A percentile compares a stretch with the other conserved stretches of the same genome.
Conservation (phyloP, 2,329 filamentous ascomycete genomes). For the Fusarium sp. region DNA sequence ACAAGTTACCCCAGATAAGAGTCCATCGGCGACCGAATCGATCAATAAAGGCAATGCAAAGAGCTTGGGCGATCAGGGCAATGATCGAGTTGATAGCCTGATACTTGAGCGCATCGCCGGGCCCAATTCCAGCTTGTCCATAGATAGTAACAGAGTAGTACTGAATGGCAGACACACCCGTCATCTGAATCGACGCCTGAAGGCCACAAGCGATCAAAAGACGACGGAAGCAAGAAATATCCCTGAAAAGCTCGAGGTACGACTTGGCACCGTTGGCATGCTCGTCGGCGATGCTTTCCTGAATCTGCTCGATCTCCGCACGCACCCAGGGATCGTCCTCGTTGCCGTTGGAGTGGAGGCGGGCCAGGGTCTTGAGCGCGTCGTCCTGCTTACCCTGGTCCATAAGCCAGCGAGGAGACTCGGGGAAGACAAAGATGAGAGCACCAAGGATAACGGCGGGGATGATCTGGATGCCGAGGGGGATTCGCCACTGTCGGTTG, state of each 20-base stretch:
- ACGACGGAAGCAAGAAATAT: conserved; percentile 72
- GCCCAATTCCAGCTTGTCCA: conserved; percentile 73
- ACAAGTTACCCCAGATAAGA: conserved; percentile 76
- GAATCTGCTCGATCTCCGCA: conserved; percentile 78
- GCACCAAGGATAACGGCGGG: conserved; percentile 72
- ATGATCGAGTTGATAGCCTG: conserved; percentile 80
- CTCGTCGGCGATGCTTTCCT: conserved; percentile 71
- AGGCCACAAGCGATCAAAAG: conserved; percentile 75
- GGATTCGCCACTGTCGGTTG: conserved; percentile 50
- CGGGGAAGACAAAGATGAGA: conserved; percentile 76
- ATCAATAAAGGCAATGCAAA: conserved; percentile 77
- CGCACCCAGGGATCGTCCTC: conserved; percentile 74
- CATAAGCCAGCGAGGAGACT: conserved; percentile 80
- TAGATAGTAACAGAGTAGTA: conserved; percentile 79
- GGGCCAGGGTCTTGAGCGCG: conserved; percentile 73
- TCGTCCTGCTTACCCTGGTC: conserved; percentile 73
- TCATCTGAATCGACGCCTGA: conserved; percentile 81
- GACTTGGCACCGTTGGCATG: conserved; percentile 76
- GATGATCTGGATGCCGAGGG: conserved; percentile 75
- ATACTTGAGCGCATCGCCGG: conserved; percentile 74
- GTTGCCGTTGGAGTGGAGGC: conserved; percentile 76
- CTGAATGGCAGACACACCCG: conserved; percentile 78
- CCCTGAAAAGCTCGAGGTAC: conserved; percentile 74
- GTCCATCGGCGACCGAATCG: conserved; percentile 76
- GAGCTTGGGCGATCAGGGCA: conserved; percentile 73